Conservation (phyloP, 139 green algal species). For the Ettlia oleoabundans region DNA sequence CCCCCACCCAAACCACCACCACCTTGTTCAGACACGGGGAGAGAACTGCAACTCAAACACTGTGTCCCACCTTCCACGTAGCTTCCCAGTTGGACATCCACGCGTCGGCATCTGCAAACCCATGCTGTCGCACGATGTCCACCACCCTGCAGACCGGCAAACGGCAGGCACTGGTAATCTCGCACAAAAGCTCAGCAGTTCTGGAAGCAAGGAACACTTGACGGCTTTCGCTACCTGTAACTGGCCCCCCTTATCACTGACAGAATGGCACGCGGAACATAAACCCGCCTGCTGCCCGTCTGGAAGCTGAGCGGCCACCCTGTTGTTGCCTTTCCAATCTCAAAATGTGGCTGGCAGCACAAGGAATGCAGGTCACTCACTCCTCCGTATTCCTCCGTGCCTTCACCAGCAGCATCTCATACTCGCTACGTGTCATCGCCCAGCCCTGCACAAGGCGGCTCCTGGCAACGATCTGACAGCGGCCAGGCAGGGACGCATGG, state of each 20-base stretch:
- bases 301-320: not conserved
- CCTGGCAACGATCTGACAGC: too few species aligned
- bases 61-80: conserved; percentile 8
- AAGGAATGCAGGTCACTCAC: not conserved
- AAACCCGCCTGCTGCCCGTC: too few species aligned
- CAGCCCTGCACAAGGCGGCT: too few species aligned
- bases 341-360: too few species aligned
- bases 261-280: not conserved
- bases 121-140: not conserved
- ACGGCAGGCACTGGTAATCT: not conserved
- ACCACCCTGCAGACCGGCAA: not conserved
- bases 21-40: too few species aligned
- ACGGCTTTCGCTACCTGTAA: too few species aligned
- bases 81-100: conserved; percentile 27
- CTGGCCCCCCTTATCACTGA: not conserved
- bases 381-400: conserved; percentile 8
- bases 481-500: too few species aligned
- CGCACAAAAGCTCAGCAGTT: not conserved
- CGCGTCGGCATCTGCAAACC: not conserved
- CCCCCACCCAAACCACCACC: not conserved
- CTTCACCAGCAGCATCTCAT: conserved; percentile 13
- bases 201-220: not conserved
- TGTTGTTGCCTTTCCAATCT: not conserved
- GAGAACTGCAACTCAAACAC: not conserved
- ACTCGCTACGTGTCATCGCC: conserved; percentile 2